These are phyloP conservation scores for Tuber melanosporum DNA, from an alignment of 495 filamentous ascomycete species.

Conservation along the genomic window DNA sequence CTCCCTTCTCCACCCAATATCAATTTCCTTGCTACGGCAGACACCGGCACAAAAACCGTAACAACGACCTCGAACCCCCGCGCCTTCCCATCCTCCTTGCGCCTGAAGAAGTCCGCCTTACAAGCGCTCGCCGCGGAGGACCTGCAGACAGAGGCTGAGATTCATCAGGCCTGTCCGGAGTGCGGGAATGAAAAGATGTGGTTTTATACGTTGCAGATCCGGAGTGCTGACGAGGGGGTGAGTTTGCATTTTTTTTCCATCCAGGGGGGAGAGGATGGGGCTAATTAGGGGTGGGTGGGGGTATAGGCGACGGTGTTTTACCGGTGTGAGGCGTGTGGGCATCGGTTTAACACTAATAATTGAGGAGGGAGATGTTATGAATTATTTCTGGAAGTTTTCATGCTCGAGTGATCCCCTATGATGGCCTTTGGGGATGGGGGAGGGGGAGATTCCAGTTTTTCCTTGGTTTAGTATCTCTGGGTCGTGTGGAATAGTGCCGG, in stretches of 20 bases:
- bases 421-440: neutral
- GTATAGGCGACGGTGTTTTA: slow-evolving; percentile 40
- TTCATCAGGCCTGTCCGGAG: slow-evolving; percentile 62
- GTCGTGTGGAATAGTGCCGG: neutral
- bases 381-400: neutral
- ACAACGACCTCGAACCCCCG: slow-evolving; percentile 77
- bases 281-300: neutral
- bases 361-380: neutral
- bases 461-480: neutral
- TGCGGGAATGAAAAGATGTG: slow-evolving; percentile 79
- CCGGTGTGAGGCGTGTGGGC: slow-evolving; percentile 38
- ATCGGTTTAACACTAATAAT: slow-evolving; percentile 24
- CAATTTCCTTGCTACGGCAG: slow-evolving; percentile 45
- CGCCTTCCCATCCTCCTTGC: slow-evolving; percentile 78
- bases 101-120: slow-evolving; percentile 76
- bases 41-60: slow-evolving; percentile 70
- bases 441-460: neutral
- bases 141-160: slow-evolving; percentile 66
- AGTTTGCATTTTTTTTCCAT: neutral
- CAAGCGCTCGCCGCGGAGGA: slow-evolving; percentile 75
- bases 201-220: slow-evolving; percentile 76
- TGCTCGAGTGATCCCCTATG: neutral
- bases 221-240: slow-evolving; percentile 84
- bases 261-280: slow-evolving; percentile 2
- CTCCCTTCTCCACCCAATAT: slow-evolving; percentile 6